These are phyloP conservation scores for Rhodosporidiobolus odoratus DNA, from an alignment of 768 basidiomycete genomes.

Conservation along the genomic window DNA sequence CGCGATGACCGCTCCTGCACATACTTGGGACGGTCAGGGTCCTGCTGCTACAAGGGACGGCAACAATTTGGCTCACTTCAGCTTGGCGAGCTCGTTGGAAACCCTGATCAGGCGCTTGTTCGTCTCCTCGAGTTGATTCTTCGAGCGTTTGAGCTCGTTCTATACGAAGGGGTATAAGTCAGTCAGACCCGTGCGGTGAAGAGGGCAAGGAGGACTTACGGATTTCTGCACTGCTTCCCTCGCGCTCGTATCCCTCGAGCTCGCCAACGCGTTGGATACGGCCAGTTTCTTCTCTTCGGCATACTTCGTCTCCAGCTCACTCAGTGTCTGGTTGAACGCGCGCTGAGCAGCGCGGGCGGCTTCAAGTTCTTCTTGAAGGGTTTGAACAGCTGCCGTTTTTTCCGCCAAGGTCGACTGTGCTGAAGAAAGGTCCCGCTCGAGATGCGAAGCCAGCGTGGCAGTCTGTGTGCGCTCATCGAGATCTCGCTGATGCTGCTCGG, in stretches of 20 bases:
- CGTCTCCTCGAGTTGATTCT: conserved; percentile 5
- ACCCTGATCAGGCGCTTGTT: conserved; percentile 1
- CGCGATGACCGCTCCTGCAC: no score
- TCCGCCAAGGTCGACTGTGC: background rate
- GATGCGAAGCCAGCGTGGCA: background rate
- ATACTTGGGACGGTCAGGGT: background rate
- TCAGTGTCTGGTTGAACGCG: background rate
- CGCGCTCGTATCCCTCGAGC: background rate
- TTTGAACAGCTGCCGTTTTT: background rate
- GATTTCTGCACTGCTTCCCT: background rate
- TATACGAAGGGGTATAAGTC: background rate
- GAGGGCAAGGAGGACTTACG: background rate
- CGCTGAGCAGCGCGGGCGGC: background rate
- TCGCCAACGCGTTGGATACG: background rate
- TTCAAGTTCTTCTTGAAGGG: background rate
- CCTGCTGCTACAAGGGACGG: no score
- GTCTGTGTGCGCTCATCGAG: background rate
- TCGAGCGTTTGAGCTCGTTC: conserved; percentile 22
- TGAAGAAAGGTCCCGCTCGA: background rate
- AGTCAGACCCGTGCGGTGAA: background rate
- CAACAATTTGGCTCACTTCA: conserved; percentile 1
- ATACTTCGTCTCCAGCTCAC: background rate
- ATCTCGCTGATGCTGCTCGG: background rate
- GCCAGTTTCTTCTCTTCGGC: background rate
- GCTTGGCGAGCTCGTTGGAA: conserved; percentile 13